Base-by-base conservation (phyloP, 1,284 basidiomycete species). In the Butyriboletus appendiculatus region DNA sequence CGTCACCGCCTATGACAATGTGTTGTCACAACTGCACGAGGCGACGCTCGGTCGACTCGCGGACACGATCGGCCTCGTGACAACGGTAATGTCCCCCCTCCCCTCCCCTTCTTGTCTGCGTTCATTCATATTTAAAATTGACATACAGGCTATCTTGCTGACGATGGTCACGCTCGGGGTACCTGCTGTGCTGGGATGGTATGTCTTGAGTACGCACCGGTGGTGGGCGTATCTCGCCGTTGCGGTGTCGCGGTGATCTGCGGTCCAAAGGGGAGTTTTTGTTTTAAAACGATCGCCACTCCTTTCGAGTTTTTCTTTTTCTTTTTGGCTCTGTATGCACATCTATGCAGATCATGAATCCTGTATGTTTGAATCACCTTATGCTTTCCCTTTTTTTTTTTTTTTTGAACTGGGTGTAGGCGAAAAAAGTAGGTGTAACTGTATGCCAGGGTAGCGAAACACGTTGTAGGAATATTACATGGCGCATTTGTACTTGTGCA, bases 31-130 rank as follows among this genome's bases (percentile, higher is more conserved):
- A 9, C 5, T 70, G 1, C 55, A 68, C 20, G 68, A 64, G 1
- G 67, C 55, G 30, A 70, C 62, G 16, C 55, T 68, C 6, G 60
- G 66, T 39, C 43, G 62, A 14, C 42, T 67, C 4, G 55, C 30
- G 38, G 66, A 66, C n/a, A 55, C 48, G 16, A 61, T 67, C 3
- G 64, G 64, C 1, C 32, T 66, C n/a, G 11, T 63, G 43, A 39
- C 12, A 6, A 69, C 63, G 44, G 64, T 56, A 8, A 33, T 47
- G 30, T 1, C 15, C n/a, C 18, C 14, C 33, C 20, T 15, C 8
- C 24, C 22, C 12, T 20, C 26, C 12, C 9, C 28, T 9, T 11
- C 30, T 12, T 30, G 30, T 11, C 32, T 14, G 5, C 11, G 32
- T 32, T 32, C 32, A 10, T 30, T 30, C 10, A 9, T 30, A 30